Base-by-base conservation (phyloP, 805 yeast genomes). In the Wickerhamomyces silvicola region DNA sequence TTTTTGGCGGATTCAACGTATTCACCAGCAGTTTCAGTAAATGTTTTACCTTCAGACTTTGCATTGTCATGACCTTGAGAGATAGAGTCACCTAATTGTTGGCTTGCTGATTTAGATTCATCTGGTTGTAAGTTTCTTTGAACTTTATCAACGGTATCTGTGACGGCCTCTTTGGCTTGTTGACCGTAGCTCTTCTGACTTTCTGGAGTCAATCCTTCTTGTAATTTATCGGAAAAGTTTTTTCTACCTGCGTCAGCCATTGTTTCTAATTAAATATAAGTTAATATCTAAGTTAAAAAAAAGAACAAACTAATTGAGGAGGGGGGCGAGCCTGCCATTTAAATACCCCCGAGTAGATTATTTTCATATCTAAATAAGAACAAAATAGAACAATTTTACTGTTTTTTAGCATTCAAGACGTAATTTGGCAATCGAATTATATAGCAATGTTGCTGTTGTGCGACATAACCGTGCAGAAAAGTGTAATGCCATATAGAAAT, bases 201-300 rank as follows among this genome's bases (percentile, higher is more conserved):
- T 42, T 85, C 79, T 44, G 94, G 94, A 45, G 72, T 81, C 26
- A 80, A 38, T 26, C 71, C 52, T 68, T 85, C 94, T 33, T 70
- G 36, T 46, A 72, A 62, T 62, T 84, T 82, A 57, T 80, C 81
- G 43, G 77, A 46, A 54, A 85, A 70, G 56, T 72, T 64, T 66
- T 86, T 85, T 80, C 95, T 81, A 51, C 81, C 84, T 40, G 70
- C 54, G 63, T 63, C 69, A 36, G 69, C 62, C 69, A 64, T 64
- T 41, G 23, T 55, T 11, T 19, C 22, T 19, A 26, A 12, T 18
- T 18, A 24, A 26, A 17, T 27, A 30, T 18, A 7, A 10, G 5
- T 7, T 18, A 10, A n/a, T 22, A 21, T 14, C 17, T 16, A 10
- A 14, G 19, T 16, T 15, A 10, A 18, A 17, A 14, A 20, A n/a